These are phyloP conservation scores for Chrysosporium queenslandicum DNA, from an alignment of 2,329 filamentous ascomycete genomes.

Conservation along the genomic window DNA sequence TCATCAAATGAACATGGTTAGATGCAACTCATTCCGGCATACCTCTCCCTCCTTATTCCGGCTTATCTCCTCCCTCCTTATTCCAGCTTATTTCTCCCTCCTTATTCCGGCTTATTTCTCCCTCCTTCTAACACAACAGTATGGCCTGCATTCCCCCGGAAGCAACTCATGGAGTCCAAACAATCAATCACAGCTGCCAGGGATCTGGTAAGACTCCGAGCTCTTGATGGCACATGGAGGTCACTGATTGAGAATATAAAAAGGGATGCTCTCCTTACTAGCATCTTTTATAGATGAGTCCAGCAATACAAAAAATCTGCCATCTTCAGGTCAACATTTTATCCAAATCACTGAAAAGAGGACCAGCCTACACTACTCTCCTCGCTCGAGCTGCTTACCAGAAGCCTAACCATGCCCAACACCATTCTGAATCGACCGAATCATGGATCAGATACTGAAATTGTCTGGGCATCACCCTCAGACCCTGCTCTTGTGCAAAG, in stretches of 20 bases:
- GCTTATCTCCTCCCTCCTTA: too few species aligned
- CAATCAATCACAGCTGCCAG: neutral
- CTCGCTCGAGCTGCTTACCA: neutral
- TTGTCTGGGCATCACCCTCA: conserved; percentile 4
- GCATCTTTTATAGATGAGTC: neutral
- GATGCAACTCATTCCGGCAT: neutral
- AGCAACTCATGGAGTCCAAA: neutral
- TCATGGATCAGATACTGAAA: conserved; percentile 7
- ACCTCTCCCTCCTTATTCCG: too few species aligned
- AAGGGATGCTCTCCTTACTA: neutral
- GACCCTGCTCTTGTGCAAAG: conserved; percentile 1
- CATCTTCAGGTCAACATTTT: neutral
- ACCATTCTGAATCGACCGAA: conserved; percentile 6
- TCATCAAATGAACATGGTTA: too few species aligned
- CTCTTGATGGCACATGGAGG: conserved; percentile 1
- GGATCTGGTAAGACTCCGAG: neutral
- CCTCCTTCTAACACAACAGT: neutral
- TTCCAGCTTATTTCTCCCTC: too few species aligned
- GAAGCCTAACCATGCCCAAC: conserved; percentile 1
- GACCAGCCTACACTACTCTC: too few species aligned
- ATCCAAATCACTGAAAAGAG: neutral
- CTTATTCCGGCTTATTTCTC: neutral
- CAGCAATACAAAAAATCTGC: conserved; percentile 2
- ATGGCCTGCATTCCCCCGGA: neutral
- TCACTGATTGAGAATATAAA: neutral